Evolutionary conservation across 2,329 filamentous ascomycete species (phyloP).

Genomic region (Phaeoacremonium minimum): DNA sequence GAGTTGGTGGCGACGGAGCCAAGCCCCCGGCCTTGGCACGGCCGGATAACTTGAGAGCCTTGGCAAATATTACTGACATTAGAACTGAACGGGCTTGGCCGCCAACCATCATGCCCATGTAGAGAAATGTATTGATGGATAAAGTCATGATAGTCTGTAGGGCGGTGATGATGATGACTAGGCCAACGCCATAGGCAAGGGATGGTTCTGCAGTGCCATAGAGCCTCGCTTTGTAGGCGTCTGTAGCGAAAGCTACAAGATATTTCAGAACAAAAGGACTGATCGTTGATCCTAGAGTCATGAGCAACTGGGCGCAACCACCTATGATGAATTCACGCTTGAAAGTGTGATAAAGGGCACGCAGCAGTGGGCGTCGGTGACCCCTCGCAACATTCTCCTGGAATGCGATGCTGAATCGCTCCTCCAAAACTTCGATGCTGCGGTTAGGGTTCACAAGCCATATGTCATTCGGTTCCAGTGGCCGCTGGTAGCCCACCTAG

Average conservation of each 20-base stretch:
- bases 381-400: background rate
- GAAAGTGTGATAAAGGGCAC: background rate
- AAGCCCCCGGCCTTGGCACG: background rate
- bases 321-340: background rate
- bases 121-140: constrained; percentile 1
- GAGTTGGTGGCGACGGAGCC: background rate
- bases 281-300: too few species aligned
- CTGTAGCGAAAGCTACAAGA: background rate
- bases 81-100: background rate
- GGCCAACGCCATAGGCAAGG: background rate
- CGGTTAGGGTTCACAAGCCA: constrained; percentile 1
- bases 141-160: background rate
- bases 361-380: background rate
- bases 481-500: background rate
- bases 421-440: background rate
- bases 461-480: constrained; percentile 1
- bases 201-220: background rate
- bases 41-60: background rate
- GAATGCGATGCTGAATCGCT: background rate
- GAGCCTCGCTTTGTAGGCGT: background rate
- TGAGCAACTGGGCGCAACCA: background rate
- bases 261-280: background rate
- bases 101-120: background rate
- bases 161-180: background rate
- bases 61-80: background rate